These are phyloP conservation scores for Chaetomium globosum DNA, from an alignment of 2,329 filamentous ascomycete genomes.

Conservation along the genomic window DNA sequence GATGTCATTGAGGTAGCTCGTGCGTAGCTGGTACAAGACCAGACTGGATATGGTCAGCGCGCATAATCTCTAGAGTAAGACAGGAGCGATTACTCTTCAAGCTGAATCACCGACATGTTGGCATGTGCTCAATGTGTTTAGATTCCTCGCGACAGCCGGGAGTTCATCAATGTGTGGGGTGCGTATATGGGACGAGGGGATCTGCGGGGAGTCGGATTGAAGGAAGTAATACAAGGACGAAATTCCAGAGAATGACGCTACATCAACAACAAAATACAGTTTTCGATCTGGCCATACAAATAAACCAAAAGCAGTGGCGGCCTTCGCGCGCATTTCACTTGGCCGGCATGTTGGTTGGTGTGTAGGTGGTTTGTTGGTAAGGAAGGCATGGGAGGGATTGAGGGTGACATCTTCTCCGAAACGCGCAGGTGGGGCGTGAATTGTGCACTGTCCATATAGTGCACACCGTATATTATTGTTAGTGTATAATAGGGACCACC, in stretches of 20 bases:
- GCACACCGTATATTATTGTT: too few species aligned
- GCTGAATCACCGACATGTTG: conserved; percentile 50
- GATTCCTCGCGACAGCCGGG: neutral
- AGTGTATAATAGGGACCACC: too few species aligned
- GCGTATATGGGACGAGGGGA: too few species aligned
- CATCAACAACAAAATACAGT: neutral
- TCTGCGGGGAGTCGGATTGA: too few species aligned
- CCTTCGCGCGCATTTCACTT: neutral
- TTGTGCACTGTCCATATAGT: neutral
- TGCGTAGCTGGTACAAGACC: conserved; percentile 79
- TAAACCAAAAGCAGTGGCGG: neutral
- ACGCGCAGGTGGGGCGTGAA: neutral
- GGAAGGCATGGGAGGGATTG: neutral
- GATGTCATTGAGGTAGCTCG: conserved; percentile 76
- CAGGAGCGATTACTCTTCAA: conserved; percentile 44
- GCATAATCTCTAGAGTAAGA: neutral
- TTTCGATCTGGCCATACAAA: neutral
- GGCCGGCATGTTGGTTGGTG: neutral
- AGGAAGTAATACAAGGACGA: too few species aligned
- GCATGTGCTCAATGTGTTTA: neutral
- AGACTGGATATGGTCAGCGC: conserved; percentile 55
- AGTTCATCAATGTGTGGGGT: neutral
- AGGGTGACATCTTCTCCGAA: neutral
- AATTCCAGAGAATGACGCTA: neutral
- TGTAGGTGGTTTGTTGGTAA: neutral